phyloP scores from a whole-genome alignment of 768 basidiomycete species.

The Mycena maculata region DNA sequence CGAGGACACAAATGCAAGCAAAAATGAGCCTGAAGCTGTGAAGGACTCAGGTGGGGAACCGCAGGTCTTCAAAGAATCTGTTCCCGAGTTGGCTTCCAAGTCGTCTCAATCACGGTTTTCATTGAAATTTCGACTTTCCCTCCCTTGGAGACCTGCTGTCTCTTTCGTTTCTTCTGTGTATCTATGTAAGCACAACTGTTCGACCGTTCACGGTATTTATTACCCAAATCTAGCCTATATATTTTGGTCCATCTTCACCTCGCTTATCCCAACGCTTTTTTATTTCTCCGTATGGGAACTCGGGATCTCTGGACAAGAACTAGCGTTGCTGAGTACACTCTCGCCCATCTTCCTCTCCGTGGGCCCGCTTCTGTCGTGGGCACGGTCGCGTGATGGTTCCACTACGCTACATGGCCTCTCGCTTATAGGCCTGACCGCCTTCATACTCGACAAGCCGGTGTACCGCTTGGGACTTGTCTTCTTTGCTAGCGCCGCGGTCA shows the following conservation, averaged over 20 bases:
- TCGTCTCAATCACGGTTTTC: background rate
- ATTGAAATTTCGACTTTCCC: constrained; percentile 3
- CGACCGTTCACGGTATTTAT: background rate
- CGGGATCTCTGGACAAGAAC: constrained; percentile 84
- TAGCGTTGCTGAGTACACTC: constrained; percentile 76
- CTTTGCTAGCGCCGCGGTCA: constrained; percentile 60
- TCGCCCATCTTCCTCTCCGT: constrained; percentile 73
- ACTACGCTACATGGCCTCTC: constrained; percentile 60
- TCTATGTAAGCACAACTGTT: constrained; percentile 60
- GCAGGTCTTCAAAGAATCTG: background rate
- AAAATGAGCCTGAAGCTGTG: background rate
- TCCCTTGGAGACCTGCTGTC: constrained; percentile 30
- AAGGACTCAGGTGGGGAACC: background rate
- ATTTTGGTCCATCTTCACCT: constrained; percentile 87
- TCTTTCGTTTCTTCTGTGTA: constrained; percentile 60
- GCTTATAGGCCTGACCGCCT: constrained; percentile 66
- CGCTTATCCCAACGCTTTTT: constrained; percentile 83
- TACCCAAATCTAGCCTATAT: constrained; percentile 66
- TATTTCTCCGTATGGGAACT: constrained; percentile 95
- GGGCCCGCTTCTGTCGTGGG: constrained; percentile 56
- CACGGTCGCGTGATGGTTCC: constrained; percentile 60
- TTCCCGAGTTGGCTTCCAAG: background rate
- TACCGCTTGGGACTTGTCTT: constrained; percentile 69
- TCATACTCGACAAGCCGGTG: constrained; percentile 59
- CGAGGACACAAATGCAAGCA: background rate